phyloP scores from a whole-genome alignment of 1,284 basidiomycete species.

The Golubevia pallescens region DNA sequence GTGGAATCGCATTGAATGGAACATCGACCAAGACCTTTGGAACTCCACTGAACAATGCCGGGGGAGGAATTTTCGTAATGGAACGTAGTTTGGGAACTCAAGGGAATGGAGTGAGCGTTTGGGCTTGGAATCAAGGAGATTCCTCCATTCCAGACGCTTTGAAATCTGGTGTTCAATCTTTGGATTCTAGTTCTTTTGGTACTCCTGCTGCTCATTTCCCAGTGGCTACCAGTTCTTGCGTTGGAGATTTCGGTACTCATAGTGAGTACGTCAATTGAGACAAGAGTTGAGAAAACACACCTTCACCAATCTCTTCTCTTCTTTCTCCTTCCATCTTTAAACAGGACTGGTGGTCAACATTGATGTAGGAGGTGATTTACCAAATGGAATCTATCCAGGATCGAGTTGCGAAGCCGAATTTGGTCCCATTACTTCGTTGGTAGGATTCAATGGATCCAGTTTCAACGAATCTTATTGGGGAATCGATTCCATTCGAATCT shows the following conservation, averaged over 20 bases:
- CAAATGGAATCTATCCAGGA: neutral
- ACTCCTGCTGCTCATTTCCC: constrained; percentile 41
- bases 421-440: neutral
- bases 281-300: constrained; percentile 2
- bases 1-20: constrained; percentile 44
- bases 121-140: constrained; percentile 40
- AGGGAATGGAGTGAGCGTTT: constrained; percentile 53
- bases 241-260: constrained; percentile 38
- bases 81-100: constrained; percentile 44
- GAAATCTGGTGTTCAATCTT: constrained; percentile 14
- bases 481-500: neutral
- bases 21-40: constrained; percentile 38
- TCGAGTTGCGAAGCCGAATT: neutral
- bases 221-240: constrained; percentile 29
- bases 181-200: constrained; percentile 43
- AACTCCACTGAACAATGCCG: constrained; percentile 23
- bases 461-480: neutral
- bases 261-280: constrained; percentile 55
- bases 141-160: constrained; percentile 32
- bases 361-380: neutral
- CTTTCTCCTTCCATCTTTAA: no score
- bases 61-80: constrained; percentile 55
- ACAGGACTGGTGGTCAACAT: neutral
- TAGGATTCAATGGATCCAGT: neutral
- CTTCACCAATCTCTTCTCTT: no score